Evolutionary conservation across 345 rosid species (phyloP), one percentile per base, ranked within the genome.

Genomic region (Aquilaria sinensis): DNA sequence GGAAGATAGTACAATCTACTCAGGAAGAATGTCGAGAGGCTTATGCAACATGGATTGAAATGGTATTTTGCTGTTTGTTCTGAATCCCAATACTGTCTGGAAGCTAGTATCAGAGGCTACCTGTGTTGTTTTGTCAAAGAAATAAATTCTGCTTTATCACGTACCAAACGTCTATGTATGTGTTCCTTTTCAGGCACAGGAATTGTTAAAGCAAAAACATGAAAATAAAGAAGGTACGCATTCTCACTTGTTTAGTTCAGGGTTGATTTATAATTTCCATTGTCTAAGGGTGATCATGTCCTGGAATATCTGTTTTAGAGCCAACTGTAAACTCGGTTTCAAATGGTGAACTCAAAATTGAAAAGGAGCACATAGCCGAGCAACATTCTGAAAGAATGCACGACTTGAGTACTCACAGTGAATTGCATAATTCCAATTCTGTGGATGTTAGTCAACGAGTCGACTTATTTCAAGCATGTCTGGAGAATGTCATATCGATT

Each of bases 1-100:
- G 92, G 50, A 90, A 85, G 77, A 94, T 94, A 72, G 80, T 94
- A 81, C 90, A 88, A 79, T 86, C 96, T 69, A 86, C 97, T 53
- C 13, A 85, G 78, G 96, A 88, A 61, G 96, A 90, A 72, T 90
- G 97, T 67, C 80, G 79, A 61, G 97, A 90, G 77, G 86, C 88
- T 63, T 86, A 85, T 78, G 89, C 78, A 70, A 65, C 63, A 57
- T 88, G 92, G 96, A 72, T 86, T 70, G 70, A 69, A 53, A 81
- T 86, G 97, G 99, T 86, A 81, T 34, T 37, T 37, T 37, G 43
- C 43, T 37, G 23, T 23, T 9, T 37, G 43, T 1, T 9, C 43
- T 2, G 8, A 37, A 37, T 37, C 43, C 43, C 43, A 37, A 5
- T 37, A 3, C 43, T 37, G 5, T 9, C 43, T 37, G 43, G 7